Evolutionary conservation across 139 green algal genomes (phyloP), one percentile per base, ranked within the genome.

Genomic region (Gonium pectorale): DNA sequence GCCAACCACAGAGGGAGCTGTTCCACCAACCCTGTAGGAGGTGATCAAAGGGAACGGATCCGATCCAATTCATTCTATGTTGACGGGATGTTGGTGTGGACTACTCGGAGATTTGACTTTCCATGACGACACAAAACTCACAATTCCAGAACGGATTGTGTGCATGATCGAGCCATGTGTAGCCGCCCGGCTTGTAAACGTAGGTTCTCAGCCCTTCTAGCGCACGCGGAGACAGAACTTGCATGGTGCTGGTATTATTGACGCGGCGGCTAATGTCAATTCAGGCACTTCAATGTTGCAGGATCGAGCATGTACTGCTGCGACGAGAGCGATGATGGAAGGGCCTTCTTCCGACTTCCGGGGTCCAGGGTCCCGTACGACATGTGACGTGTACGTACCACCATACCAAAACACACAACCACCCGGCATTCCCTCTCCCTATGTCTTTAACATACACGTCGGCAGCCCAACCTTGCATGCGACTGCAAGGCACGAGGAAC

Each of bases 1-100:
- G 97, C 97, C 69, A 99, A 75, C 97, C 97, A 99, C 29, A 90
- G 67, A 0, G 96, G 96, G 54, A 98, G 81, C 40, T 89, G 73
- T 40, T 91, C 79, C 1, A 83, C 83, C 35, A 90, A 38, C 79
- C 90, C 90, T 93, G 82, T 43, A 56, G 17, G n/a, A 8, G 13
- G 26, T 26, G 15, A 64, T 64, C 21, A 5, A 21, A 33, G 31
- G 38, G 13, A n/a, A n/a, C n/a, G n/a, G n/a, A n/a, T n/a, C 15
- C 27, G 19, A n/a, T n/a, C 15, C 27, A 64, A 33, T 64, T 22
- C 6, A n/a, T 64, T 9, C 56, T n/a, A 64, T 64, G 19, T 64
- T 64, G 13, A 49, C 3, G 27, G 46, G 24, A 9, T 9, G 17
- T 41, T 35, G 6, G 19, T 33, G 19, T 15, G 38, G 62, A 13